These are phyloP conservation scores for Colletotrichum shisoi DNA, from an alignment of 2,329 filamentous ascomycete genomes.

Conservation along the genomic window DNA sequence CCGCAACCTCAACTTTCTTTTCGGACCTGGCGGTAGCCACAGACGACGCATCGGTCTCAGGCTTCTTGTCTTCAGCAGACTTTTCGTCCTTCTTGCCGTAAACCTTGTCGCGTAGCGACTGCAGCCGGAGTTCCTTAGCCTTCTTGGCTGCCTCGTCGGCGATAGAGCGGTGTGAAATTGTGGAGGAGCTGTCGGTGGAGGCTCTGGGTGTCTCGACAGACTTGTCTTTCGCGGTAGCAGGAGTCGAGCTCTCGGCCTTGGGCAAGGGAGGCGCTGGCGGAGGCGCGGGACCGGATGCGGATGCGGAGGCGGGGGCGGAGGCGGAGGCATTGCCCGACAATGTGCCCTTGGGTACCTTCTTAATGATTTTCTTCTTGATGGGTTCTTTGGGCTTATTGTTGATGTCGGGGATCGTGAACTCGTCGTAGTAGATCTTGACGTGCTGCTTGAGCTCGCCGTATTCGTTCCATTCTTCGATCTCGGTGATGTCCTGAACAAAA, in stretches of 20 bases:
- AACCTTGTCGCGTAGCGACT: conserved; percentile 63
- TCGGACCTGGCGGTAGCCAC: conserved; percentile 25
- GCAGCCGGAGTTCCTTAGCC: conserved; percentile 67
- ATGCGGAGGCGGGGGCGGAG: conserved; percentile 29
- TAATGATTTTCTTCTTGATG: conserved; percentile 43
- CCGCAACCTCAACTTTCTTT: conserved; percentile 19
- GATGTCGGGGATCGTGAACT: conserved; percentile 65
- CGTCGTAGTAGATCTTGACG: conserved; percentile 73
- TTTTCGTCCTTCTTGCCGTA: conserved; percentile 54
- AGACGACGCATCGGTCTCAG: conserved; percentile 22
- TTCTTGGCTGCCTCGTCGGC: conserved; percentile 72
- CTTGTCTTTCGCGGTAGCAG: conserved; percentile 39
- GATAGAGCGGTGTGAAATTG: conserved; percentile 60
- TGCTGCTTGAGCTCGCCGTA: conserved; percentile 93
- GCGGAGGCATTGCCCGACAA: conserved; percentile 17
- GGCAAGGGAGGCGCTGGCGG: conserved; percentile 47
- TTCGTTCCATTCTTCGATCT: conserved; percentile 99
- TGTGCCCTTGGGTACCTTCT: conserved; percentile 37
- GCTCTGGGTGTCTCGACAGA: conserved; percentile 42
- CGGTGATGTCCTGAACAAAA: conserved; percentile 76
- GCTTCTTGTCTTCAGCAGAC: conserved; percentile 39
- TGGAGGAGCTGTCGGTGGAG: conserved; percentile 43
- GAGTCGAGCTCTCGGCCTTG: conserved; percentile 28
- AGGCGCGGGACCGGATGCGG: conserved; percentile 43
- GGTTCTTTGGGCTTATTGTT: conserved; percentile 59